phyloP scores from a whole-genome alignment of 2,329 filamentous ascomycete genomes.

The Lasiodiplodia citricola region DNA sequence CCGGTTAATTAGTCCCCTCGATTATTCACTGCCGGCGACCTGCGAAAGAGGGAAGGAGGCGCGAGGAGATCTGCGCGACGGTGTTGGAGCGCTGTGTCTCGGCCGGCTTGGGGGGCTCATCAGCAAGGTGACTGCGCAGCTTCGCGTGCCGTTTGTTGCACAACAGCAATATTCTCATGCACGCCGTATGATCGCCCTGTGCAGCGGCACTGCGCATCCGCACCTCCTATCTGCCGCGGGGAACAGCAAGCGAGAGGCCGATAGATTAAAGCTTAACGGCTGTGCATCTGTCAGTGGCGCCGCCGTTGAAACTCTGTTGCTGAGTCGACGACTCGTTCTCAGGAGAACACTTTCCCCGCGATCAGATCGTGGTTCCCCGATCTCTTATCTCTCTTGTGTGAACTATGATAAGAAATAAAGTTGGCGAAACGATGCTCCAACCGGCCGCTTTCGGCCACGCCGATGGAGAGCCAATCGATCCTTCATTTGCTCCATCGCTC shows the following conservation, averaged over 20 bases:
- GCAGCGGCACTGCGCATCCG: neutral
- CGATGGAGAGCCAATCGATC: too few species aligned
- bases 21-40: neutral
- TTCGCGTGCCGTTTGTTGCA: constrained; percentile 4
- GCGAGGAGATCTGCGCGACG: neutral
- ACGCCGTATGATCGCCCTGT: neutral
- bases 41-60: neutral
- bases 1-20: neutral
- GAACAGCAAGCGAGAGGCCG: neutral
- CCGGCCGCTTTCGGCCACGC: too few species aligned
- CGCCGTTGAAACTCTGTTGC: constrained; percentile 1
- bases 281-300: neutral
- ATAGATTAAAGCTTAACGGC: neutral
- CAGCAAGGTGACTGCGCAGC: neutral
- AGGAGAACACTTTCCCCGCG: neutral
- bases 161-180: neutral
- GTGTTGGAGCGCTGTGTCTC: neutral
- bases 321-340: neutral
- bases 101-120: neutral
- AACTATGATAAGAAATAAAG: too few species aligned
- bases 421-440: too few species aligned
- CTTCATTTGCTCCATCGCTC: too few species aligned
- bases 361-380: neutral
- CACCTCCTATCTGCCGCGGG: neutral
- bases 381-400: neutral